Evolutionary conservation across 106 monocot species (phyloP), one percentile per base, ranked within the genome.

Genomic region (Allium cepa): DNA sequence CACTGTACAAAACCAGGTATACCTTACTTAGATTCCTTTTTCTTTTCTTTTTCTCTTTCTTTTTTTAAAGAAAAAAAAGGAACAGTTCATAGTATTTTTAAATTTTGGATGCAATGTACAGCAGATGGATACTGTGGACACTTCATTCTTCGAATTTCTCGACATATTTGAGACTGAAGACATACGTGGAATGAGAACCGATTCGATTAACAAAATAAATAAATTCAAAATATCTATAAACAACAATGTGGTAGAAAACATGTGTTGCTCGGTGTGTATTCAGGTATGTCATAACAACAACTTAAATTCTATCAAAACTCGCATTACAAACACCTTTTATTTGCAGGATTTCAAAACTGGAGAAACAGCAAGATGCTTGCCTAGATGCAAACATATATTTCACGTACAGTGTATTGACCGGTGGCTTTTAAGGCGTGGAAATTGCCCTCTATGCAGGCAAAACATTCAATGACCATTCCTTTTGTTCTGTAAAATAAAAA

Each of bases 1-100:
- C 53, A 89, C 93, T 0, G 88, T 93, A 2, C 83, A 78, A 69
- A 93, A 86, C 11, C 93, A 93, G 88, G 93, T 93, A 62, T 62
- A 4, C 27, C 15, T 1, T 36, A 5, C 36, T 36, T 3, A 36
- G 36, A 36, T 36, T 4, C 3, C 36, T 36, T 36, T 36, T 5
- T 36, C 5, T 5, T 36, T 5, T 36, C 5, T 5, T 36, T 36
- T 36, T 36, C 36, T 36, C 4, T 36, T 4, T 4, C 4, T 36
- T 36, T 36, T 36, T 36, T 36, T 22, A 22, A 0, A 22, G 22
- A 36, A 36, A 4, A 36, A 36, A 5, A 36, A 36, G 5, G 3
- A 36, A 36, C 36, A 36, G 36, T 36, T 36, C 36, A 1, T 0
- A 5, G 36, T 36, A 36, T 36, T 36, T 36, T 5, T 36, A 36